Evolutionary conservation across 257 asterid genomes (phyloP).

Genomic region (Anisodus acutangulus): DNA sequence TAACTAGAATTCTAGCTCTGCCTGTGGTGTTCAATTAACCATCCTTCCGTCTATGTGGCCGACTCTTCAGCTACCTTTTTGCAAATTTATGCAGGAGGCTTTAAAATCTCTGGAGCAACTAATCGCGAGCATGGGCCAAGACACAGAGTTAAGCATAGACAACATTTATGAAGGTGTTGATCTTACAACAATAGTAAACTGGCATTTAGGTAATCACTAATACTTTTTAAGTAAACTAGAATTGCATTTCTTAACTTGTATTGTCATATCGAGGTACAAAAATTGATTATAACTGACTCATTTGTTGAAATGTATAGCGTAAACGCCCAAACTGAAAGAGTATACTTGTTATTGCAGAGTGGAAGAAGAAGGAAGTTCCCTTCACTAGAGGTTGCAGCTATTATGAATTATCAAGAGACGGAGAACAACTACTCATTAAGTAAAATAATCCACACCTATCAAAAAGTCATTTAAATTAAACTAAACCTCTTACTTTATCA

Average conservation of each 20-base stretch:
- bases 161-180: constrained; percentile 58
- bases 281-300: neutral
- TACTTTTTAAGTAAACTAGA: neutral
- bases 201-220: constrained; percentile 70
- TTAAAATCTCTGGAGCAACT: constrained; percentile 59
- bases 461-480: neutral
- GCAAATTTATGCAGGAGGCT: constrained; percentile 52
- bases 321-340: neutral
- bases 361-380: constrained; percentile 74
- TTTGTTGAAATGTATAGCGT: neutral
- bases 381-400: constrained; percentile 74
- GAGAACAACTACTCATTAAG: constrained; percentile 63
- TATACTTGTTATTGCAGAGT: constrained; percentile 55
- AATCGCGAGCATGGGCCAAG: constrained; percentile 58
- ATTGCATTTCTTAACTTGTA: neutral
- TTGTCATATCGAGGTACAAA: neutral
- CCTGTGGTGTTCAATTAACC: neutral
- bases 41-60: neutral
- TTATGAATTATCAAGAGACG: constrained; percentile 53
- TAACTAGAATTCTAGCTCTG: neutral
- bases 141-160: constrained; percentile 61
- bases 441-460: constrained; percentile 33
- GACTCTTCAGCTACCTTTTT: neutral
- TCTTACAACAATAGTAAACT: constrained; percentile 54
- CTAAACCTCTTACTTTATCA: neutral